Percentiles rank a stretch among this genome's conserved stretches.
These are phyloP conservation scores for Pestalotiopsis fici DNA, from an alignment of 2,329 filamentous ascomycete species.

Conservation along the genomic window DNA sequence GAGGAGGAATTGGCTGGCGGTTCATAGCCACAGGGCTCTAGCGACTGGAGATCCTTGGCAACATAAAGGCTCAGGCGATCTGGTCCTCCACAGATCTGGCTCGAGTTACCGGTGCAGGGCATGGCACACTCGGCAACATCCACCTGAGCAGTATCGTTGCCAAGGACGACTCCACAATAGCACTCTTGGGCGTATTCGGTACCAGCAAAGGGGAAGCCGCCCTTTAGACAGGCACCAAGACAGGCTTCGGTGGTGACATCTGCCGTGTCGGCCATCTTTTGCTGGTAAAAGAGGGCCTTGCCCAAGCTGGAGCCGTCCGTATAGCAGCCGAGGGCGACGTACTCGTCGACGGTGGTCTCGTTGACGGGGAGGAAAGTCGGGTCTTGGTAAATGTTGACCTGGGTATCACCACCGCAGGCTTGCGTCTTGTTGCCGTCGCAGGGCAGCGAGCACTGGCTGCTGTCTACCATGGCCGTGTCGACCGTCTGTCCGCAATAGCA, in stretches of 20 bases:
- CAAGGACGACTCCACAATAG: conserved; percentile 55
- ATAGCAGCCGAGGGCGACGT: conserved; percentile 65
- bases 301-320: conserved; percentile 42
- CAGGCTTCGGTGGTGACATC: conserved; percentile 44
- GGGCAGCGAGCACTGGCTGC: conserved; percentile 58
- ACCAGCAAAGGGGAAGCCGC: conserved; percentile 50
- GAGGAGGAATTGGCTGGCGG: conserved; percentile 16
- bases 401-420: conserved; percentile 47
- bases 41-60: conserved; percentile 48
- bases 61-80: conserved; percentile 45
- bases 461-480: conserved; percentile 51
- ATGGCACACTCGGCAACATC: conserved; percentile 45
- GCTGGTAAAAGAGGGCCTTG: conserved; percentile 47
- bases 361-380: conserved; percentile 46
- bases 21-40: conserved; percentile 47
- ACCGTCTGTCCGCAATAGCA: conserved; percentile 56
- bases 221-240: conserved; percentile 38
- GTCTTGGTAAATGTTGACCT: conserved; percentile 50
- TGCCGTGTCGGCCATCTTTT: conserved; percentile 30
- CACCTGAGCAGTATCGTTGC: conserved; percentile 41
- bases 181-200: conserved; percentile 48
- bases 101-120: conserved; percentile 50
- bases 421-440: conserved; percentile 48
- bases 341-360: conserved; percentile 46
- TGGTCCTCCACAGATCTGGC: conserved; percentile 44